These are phyloP conservation scores for Xylariaceae sp. DNA, from an alignment of 2,329 filamentous ascomycete species.

Conservation along the genomic window DNA sequence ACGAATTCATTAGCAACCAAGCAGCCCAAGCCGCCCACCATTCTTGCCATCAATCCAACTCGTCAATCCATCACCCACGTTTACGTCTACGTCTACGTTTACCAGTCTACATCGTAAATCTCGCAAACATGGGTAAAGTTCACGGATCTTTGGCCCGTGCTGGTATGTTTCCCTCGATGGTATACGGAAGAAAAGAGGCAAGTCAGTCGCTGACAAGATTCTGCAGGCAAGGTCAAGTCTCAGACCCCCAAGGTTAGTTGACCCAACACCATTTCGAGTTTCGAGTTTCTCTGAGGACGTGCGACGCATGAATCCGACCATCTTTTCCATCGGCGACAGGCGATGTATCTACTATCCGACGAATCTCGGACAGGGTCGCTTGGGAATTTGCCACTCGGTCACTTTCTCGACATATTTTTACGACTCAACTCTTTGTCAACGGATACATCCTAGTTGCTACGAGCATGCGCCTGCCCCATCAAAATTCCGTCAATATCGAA, in stretches of 20 bases:
- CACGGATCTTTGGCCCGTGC: constrained; percentile 80
- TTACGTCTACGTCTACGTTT: constrained; percentile 20
- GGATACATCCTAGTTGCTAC: neutral
- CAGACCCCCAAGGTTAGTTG: constrained; percentile 83
- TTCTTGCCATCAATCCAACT: constrained; percentile 11
- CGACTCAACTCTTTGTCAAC: neutral
- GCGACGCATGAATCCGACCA: constrained; percentile 7
- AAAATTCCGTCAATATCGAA: constrained; percentile 8
- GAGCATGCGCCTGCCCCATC: constrained; percentile 15
- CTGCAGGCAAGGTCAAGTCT: constrained; percentile 90
- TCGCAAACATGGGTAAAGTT: constrained; percentile 41
- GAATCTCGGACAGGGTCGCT: neutral
- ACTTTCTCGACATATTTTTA: neutral
- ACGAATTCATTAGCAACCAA: constrained; percentile 22
- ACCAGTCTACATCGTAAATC: constrained; percentile 30
- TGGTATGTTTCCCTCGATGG: constrained; percentile 39
- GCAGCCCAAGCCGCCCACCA: constrained; percentile 17
- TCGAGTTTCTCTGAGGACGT: constrained; percentile 5
- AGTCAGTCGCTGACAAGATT: constrained; percentile 33
- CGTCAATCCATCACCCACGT: constrained; percentile 5
- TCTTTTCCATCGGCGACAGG: constrained; percentile 1
- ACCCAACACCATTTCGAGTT: constrained; percentile 23
- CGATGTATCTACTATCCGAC: neutral
- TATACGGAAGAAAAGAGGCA: constrained; percentile 8
- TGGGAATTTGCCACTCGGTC: constrained; percentile 14